Base-by-base conservation (phyloP, 2,329 filamentous ascomycete species). In the Graphiopsis chlorocephala region DNA sequence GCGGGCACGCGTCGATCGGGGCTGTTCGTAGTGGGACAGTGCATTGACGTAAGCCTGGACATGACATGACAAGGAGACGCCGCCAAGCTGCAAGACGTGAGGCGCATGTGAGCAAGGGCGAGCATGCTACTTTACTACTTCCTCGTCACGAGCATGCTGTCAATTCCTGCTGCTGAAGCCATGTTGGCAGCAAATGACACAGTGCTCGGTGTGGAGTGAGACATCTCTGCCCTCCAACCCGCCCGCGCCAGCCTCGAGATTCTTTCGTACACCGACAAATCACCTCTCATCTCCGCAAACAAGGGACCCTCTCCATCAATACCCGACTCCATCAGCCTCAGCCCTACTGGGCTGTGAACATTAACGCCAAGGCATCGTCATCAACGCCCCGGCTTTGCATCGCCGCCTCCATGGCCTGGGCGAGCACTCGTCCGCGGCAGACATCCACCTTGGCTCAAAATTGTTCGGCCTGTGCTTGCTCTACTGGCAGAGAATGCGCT, bases 301-400 rank as follows among this genome's bases (percentile, higher is more conserved):
- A 53, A 29, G 50, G 38, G 38, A 45, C 38, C 50, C 50, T 29
- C 50, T 53, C 50, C 26, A n/a, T 53, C 25, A 28, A 35, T 15
- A 2, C 6, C 38, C 38, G 38, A 45, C 38, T 45, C 38, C 38
- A 45, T 45, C 38, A 20, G 8, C 38, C 59, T 61, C 59, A 61
- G 59, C 59, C 59, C 59, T 52, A 52, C 47, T 52, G 59, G 59
- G 59, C 59, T 31, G 38, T 56, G 26, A 31, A 23, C 20, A 38
- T 8, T 11, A 1, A 7, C 53, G 53, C 53, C 53, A 56, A 56
- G 53, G 53, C 53, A 60, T 60, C 57, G 38, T 60, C 38, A 45
- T 31, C 17, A 20, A 53, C 50, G 50, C 50, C 50, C 50, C 50
- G 50, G 50, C 50, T 31, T 53, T 14, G 38, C 38, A 60, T 29